Evolutionary conservation across 1,284 basidiomycete species (phyloP).

Genomic region (Rhodotorula sp.): DNA sequence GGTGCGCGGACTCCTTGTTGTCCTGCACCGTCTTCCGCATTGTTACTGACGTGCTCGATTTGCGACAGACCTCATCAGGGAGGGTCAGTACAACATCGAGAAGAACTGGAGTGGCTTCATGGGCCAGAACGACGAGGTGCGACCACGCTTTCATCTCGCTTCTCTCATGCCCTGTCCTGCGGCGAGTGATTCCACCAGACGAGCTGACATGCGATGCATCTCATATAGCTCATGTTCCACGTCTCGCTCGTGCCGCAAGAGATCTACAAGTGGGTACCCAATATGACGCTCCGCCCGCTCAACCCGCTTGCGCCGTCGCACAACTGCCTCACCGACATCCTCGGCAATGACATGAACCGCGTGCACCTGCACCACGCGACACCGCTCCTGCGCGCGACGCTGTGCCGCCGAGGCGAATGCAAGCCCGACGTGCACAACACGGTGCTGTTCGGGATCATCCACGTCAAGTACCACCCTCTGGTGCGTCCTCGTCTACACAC

Average conservation of each 20-base stretch:
- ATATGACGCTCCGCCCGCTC: constrained; percentile 31
- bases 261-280: constrained; percentile 33
- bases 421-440: constrained; percentile 36
- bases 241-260: constrained; percentile 36
- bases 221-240: constrained; percentile 34
- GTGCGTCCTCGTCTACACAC: constrained; percentile 9
- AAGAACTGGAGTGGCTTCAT: constrained; percentile 34
- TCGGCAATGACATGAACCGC: constrained; percentile 37
- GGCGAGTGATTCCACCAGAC: too few species aligned
- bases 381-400: constrained; percentile 31
- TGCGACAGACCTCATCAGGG: constrained; percentile 23
- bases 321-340: constrained; percentile 34
- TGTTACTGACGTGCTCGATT: too few species aligned
- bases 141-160: background rate
- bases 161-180: too few species aligned
- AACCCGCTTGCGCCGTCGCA: constrained; percentile 28
- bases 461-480: constrained; percentile 35
- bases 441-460: constrained; percentile 36
- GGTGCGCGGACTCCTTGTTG: constrained; percentile 5
- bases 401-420: constrained; percentile 38
- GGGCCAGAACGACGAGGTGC: constrained; percentile 34
- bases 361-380: constrained; percentile 38
- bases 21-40: background rate
- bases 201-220: background rate
- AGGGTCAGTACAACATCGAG: constrained; percentile 24